Conservation (phyloP, 2,329 filamentous ascomycete genomes). For the Colletotrichum noveboracense region DNA sequence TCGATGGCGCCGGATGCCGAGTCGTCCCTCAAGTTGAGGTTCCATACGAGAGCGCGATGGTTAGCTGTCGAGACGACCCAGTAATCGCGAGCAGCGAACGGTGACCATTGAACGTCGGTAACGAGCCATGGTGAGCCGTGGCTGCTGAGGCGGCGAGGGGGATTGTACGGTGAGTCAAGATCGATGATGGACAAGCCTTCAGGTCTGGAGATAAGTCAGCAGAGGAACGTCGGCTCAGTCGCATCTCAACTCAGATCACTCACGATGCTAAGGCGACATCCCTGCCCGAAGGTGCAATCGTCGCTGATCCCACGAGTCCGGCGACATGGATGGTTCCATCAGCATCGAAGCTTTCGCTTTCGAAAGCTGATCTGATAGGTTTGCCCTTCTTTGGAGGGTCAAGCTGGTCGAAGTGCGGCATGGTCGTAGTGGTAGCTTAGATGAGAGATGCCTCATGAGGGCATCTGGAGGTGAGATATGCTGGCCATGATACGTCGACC, state of each 20-base stretch:
- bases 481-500: constrained; percentile 13
- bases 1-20: constrained; percentile 76
- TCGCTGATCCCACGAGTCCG: constrained; percentile 83
- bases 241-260: constrained; percentile 33
- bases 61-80: constrained; percentile 96
- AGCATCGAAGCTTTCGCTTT: constrained; percentile 86
- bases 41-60: constrained; percentile 94
- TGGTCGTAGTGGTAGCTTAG: constrained; percentile 32
- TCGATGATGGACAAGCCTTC: constrained; percentile 92
- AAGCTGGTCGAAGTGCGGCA: constrained; percentile 55
- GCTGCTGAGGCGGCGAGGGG: constrained; percentile 79
- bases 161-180: constrained; percentile 86
- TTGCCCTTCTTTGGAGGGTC: constrained; percentile 61
- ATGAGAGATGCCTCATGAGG: constrained; percentile 19
- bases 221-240: neutral
- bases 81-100: constrained; percentile 85
- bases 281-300: constrained; percentile 88
- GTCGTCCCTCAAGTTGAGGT: constrained; percentile 80
- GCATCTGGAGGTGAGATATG: constrained; percentile 10
- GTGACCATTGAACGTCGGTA: constrained; percentile 96
- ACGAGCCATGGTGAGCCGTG: constrained; percentile 94
- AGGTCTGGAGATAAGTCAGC: constrained; percentile 52
- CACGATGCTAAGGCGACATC: constrained; percentile 88
- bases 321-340: constrained; percentile 86
- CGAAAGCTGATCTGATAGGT: constrained; percentile 71